A percentile compares a stretch with the other conserved stretches of the same genome.
phyloP scores from a whole-genome alignment of 306 rosid species.

The Ziziphus jujuba region DNA sequence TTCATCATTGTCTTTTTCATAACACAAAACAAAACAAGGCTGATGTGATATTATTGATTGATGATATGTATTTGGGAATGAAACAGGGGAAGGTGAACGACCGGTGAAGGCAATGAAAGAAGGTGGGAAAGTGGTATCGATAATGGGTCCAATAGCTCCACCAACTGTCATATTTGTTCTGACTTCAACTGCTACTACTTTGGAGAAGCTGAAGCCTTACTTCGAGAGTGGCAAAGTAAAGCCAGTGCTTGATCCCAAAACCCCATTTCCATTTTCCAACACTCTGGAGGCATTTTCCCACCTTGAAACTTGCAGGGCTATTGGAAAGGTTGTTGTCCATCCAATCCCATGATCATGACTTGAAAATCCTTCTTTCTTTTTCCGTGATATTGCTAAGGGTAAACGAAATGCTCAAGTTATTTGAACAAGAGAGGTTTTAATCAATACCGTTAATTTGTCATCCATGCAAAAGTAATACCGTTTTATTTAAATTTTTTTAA shows the following conservation, averaged over 20 bases:
- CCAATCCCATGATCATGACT: slow-evolving; percentile 53
- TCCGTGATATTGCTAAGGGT: not conserved
- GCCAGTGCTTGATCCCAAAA: slow-evolving; percentile 63
- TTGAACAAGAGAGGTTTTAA: no score
- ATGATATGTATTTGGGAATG: not conserved
- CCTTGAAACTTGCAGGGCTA: slow-evolving; percentile 57
- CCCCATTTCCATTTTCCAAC: no score
- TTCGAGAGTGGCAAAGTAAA: slow-evolving; percentile 72
- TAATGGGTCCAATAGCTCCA: slow-evolving; percentile 34
- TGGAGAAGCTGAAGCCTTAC: slow-evolving; percentile 61
- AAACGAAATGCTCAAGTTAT: not conserved
- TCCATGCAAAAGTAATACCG: no score
- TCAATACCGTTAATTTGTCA: no score
- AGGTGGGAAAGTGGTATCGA: slow-evolving; percentile 62
- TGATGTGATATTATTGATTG: no score
- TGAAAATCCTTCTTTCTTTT: slow-evolving; percentile 17
- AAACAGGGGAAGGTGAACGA: slow-evolving; percentile 47
- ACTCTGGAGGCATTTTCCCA: slow-evolving; percentile 60
- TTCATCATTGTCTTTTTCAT: not conserved
- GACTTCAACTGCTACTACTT: slow-evolving; percentile 41
- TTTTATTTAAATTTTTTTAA: no score
- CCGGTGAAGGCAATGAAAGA: slow-evolving; percentile 62
- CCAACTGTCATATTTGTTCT: slow-evolving; percentile 36
- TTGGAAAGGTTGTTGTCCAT: slow-evolving; percentile 56
- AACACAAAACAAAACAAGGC: not conserved